Base-by-base conservation (phyloP, 164 flowering plant species). In the Piper longum region DNA sequence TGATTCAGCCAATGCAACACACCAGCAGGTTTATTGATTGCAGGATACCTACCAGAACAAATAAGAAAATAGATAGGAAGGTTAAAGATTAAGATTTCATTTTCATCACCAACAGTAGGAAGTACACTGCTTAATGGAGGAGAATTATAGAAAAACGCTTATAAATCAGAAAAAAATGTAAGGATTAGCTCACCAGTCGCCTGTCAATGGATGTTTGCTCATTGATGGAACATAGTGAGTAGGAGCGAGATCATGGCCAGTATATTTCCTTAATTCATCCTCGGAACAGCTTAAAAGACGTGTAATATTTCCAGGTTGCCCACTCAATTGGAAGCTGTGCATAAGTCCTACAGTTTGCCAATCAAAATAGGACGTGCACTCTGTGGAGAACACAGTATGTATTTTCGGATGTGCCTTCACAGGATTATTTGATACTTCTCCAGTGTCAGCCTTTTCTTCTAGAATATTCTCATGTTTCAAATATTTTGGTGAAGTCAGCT, bases 151-250 rank as follows among this genome's bases (percentile, higher is more conserved):
- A 4, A 48, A 48, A 8, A 12, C 1, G 9, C 12, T 14, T 5
- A 14, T 48, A 48, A 48, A 14, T 48, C 7, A 60, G 13, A 41
- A 5, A 39, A 60, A n/a, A 42, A 14, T 8, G n/a, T 5, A 12
- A 51, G 13, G 65, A 36, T 48, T 56, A 36, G 51, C 14, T 74
- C 90, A 93, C 99, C 95, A 85, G 73, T 95, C 96, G 62, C 96
- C 95, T 5, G 97, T 91, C 59, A 95, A 71, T 40, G 97, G 97
- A 79, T 95, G 96, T 44, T 78, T 78, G 74, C 87, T 90, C 99
- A 95, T 88, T 54, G 99, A 95, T 72, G 99, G 99, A 66, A 91
- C 99, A 77, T 91, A 84, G 76, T 95, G 99, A 5, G 99, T 95
- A 51, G 97, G 97, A 65, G 97, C 99, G 54, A 95, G 77, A 77